Conservation (phyloP, 306 rosid species). For the Cucurbita moschata region DNA sequence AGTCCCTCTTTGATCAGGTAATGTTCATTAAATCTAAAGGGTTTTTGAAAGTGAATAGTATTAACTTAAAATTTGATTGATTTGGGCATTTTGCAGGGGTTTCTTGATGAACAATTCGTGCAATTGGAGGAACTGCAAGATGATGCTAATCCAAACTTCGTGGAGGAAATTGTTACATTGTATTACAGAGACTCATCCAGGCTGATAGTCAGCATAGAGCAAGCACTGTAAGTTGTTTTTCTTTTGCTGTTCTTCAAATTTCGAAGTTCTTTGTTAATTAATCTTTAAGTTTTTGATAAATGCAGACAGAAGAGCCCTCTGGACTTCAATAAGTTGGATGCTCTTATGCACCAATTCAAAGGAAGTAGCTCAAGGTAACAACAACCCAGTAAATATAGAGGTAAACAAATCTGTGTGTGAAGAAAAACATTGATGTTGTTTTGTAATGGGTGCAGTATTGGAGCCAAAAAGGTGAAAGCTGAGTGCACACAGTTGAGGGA, state of each 20-base stretch:
- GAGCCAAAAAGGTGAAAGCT: constrained; percentile 88
- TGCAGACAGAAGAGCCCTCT: constrained; percentile 44
- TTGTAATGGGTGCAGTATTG: constrained; percentile 52
- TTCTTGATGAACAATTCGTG: constrained; percentile 71
- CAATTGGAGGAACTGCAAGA: constrained; percentile 82
- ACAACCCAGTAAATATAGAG: too few relatives aligned
- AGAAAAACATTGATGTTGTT: constrained; percentile 2
- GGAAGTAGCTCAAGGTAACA: constrained; percentile 89
- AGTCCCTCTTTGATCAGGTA: constrained; percentile 78
- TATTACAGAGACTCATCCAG: constrained; percentile 64
- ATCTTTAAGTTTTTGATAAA: constrained; percentile 1
- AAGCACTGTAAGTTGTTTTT: constrained; percentile 38
- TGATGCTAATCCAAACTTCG: constrained; percentile 80
- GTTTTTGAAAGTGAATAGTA: neutral
- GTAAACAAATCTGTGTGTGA: neutral
- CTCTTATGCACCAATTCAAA: constrained; percentile 70
- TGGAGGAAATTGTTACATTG: constrained; percentile 71
- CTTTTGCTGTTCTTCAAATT: neutral
- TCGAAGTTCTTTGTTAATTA: neutral
- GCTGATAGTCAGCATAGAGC: constrained; percentile 53
- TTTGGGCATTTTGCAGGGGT: constrained; percentile 32
- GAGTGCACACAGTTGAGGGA: constrained; percentile 68
- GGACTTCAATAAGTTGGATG: constrained; percentile 64
- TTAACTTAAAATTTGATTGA: neutral
- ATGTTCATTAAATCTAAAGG: neutral